Percentiles rank a stretch among this genome's conserved stretches.
phyloP scores from a whole-genome alignment of 176 grass and related monocot species.

The Paspalum vaginatum region DNA sequence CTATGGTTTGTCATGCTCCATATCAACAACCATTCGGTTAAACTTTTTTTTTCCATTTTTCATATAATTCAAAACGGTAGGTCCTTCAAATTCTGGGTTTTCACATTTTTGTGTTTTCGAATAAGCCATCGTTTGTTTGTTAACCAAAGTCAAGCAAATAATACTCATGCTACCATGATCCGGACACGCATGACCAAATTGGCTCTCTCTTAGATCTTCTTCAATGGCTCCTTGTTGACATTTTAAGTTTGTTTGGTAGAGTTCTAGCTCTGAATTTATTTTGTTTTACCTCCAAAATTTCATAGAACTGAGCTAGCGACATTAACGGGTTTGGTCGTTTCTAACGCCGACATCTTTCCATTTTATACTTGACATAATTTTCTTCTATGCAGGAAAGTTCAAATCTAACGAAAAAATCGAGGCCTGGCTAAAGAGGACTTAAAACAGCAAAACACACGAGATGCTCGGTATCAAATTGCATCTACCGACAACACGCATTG shows the following conservation, averaged over 20 bases:
- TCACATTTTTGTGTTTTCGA: not conserved
- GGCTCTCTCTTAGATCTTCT: not conserved
- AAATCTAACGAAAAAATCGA: not conserved
- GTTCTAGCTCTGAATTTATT: not conserved
- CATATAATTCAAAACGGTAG: too few species aligned
- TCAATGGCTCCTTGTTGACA: not conserved
- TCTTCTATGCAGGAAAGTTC: not conserved
- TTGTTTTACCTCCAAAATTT: too few species aligned
- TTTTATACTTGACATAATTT: not conserved
- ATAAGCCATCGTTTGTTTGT: not conserved
- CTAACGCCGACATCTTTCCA: not conserved
- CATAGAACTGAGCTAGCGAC: too few species aligned
- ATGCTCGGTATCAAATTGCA: constrained; percentile 22
- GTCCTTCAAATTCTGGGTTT: not conserved
- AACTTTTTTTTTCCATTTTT: too few species aligned
- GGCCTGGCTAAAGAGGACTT: not conserved
- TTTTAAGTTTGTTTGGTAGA: not conserved
- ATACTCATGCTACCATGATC: not conserved
- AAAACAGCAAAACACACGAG: too few species aligned
- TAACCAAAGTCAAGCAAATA: not conserved
- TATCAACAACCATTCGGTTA: too few species aligned
- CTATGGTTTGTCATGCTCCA: too few species aligned
- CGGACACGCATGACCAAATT: not conserved
- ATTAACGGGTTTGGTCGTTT: too few species aligned
- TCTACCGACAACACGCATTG: not conserved